A percentile compares a stretch with the other conserved stretches of the same genome.
These are phyloP conservation scores for Eucalyptus victrix DNA, from an alignment of 345 rosid genomes.

Conservation along the genomic window DNA sequence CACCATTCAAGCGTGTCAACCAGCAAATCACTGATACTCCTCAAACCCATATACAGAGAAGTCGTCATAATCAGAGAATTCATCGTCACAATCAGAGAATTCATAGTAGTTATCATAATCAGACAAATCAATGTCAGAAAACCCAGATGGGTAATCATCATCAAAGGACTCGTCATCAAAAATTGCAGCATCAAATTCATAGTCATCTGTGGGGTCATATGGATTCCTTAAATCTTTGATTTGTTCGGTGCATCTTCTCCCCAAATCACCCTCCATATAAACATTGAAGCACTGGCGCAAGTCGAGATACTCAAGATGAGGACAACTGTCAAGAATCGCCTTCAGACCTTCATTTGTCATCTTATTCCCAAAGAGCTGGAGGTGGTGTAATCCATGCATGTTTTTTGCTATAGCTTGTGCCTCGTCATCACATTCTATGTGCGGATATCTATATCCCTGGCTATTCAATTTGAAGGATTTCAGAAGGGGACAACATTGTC, in stretches of 20 bases:
- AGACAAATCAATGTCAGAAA: constrained; percentile 28
- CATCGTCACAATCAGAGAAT: constrained; percentile 1
- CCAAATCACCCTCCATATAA: constrained; percentile 20
- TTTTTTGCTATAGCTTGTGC: constrained; percentile 53
- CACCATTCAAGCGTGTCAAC: neutral
- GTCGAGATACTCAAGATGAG: constrained; percentile 54
- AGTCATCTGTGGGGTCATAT: constrained; percentile 28
- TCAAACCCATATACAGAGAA: neutral
- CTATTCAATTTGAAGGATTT: constrained; percentile 24
- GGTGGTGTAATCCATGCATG: constrained; percentile 37
- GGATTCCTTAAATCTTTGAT: constrained; percentile 40
- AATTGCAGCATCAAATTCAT: constrained; percentile 10
- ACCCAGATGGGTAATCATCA: constrained; percentile 17
- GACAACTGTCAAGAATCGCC: constrained; percentile 55
- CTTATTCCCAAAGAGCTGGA: constrained; percentile 44
- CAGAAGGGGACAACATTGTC: constrained; percentile 25
- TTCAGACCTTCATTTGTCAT: constrained; percentile 45
- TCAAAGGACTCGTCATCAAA: neutral
- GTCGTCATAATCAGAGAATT: neutral
- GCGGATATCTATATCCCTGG: neutral
- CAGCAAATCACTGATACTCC: neutral
- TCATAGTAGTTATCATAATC: constrained; percentile 22
- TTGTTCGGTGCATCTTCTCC: constrained; percentile 25
- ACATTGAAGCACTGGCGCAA: constrained; percentile 53
- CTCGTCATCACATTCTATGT: constrained; percentile 19